Conservation (phyloP, 164 flowering plant genomes). For the Macadamia integrifolia region DNA sequence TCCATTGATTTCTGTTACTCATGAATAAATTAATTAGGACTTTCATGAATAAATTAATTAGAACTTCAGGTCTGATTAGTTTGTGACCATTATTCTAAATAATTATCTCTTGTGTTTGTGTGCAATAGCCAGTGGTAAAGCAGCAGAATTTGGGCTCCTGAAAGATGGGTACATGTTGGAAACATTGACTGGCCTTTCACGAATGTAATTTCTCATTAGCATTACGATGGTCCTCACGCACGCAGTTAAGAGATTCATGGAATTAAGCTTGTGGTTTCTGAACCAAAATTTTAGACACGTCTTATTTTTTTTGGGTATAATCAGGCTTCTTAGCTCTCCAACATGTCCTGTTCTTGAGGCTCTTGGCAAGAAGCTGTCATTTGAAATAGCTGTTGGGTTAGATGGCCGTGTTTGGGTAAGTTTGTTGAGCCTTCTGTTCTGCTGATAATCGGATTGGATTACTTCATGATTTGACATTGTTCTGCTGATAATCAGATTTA, state of each 20-base stretch:
- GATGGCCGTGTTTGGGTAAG: conserved; percentile 97
- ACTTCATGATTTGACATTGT: neutral
- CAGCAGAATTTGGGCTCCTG: conserved; percentile 77
- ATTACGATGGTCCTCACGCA: neutral
- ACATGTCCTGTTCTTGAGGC: conserved; percentile 91
- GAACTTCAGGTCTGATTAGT: no score
- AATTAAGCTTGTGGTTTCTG: neutral
- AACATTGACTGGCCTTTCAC: conserved; percentile 77
- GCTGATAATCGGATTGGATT: neutral
- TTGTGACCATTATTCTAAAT: no score
- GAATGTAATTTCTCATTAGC: conserved; percentile 44
- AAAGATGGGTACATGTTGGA: conserved; percentile 91
- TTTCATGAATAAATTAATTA: no score
- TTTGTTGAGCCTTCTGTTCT: neutral
- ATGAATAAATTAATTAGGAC: neutral
- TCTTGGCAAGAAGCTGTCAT: conserved; percentile 85
- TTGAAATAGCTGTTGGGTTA: conserved; percentile 91
- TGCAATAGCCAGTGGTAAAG: conserved; percentile 69
- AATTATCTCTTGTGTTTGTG: conserved; percentile 3
- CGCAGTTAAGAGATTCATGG: no score
- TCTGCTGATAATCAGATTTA: no score
- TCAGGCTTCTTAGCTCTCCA: conserved; percentile 82
- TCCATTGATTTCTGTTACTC: neutral
- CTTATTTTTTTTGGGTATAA: conserved; percentile 7
- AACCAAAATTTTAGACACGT: neutral